These are phyloP conservation scores for Hyaloscypha finlandica DNA, from an alignment of 495 filamentous ascomycete species.

Conservation along the genomic window DNA sequence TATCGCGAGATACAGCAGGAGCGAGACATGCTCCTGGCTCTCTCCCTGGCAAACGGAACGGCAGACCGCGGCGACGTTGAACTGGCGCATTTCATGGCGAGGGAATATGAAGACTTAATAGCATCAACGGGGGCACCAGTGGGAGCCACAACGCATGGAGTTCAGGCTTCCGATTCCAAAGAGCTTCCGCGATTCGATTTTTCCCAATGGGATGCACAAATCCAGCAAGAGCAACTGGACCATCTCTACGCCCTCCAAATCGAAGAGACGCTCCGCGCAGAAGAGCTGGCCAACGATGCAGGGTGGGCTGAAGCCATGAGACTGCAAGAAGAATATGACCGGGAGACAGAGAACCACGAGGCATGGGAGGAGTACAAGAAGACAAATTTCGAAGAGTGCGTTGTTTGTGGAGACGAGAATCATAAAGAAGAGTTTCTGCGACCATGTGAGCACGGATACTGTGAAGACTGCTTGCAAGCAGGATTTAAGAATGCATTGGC, in stretches of 20 bases:
- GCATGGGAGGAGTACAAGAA: constrained; percentile 11
- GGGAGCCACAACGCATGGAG: too few relatives aligned
- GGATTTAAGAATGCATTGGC: constrained; percentile 6
- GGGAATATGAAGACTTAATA: neutral
- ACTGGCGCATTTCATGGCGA: neutral
- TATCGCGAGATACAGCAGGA: neutral
- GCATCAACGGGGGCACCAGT: neutral
- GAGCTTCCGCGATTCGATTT: neutral
- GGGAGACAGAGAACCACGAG: neutral
- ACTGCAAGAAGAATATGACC: neutral
- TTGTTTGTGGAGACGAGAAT: constrained; percentile 1
- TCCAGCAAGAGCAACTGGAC: neutral
- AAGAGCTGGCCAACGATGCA: neutral
- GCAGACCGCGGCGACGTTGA: neutral
- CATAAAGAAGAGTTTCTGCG: neutral
- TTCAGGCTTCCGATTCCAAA: neutral
- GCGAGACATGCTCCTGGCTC: neutral
- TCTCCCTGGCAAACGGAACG: neutral
- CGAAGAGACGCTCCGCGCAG: neutral
- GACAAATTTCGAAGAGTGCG: constrained; percentile 5
- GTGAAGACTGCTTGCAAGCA: constrained; percentile 8
- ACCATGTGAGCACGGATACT: constrained; percentile 10
- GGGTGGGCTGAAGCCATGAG: neutral
- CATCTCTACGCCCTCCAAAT: neutral
- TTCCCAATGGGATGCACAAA: neutral